Evolutionary conservation across 2,329 filamentous ascomycete genomes (phyloP), one percentile per base, ranked within the genome.

Genomic region (Coniella vitis): DNA sequence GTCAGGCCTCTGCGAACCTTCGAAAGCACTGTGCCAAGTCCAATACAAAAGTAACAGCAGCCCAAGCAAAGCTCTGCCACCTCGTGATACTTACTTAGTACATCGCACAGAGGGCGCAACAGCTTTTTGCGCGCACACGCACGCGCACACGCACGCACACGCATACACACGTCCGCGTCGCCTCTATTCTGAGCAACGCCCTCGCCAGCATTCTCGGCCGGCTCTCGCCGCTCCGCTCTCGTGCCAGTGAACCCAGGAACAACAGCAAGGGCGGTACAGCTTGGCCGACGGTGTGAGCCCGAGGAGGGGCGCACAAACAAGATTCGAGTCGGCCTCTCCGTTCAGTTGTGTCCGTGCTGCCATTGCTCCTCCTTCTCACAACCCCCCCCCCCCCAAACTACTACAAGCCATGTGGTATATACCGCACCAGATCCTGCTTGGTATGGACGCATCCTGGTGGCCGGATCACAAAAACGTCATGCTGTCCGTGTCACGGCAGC

Each of bases 311-410:
- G 37, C 37, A 40, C 36, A 47, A 47, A 47, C 37, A 40, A 47
- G 45, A 47, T 47, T 39, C 45, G 45, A 49, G 5, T 39, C 38
- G 39, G 39, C 36, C 47, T 45, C 40, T 17, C 39, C 39, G 47
- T 39, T 34, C 38, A 16, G 14, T 25, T 14, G 29, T 25, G 39
- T 29, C 38, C 37, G 38, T 48, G 17, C 31, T 21, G 25, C 7
- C 22, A 16, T 25, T 32, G 17, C 32, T 20, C 22, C 29, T 17
- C 8, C 13, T 20, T 22, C 21, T n/a, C n/a, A n/a, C 43, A 19
- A n/a, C 19, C 20, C 20, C 34, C 38, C 35, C 22, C 37, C n/a
- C 17, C 13, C 35, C 16, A 21, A 38, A 29, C n/a, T n/a, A 22
- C 5, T 21, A 17, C 38, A 39, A 21, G 22, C 14, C 13, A 37